phyloP scores from a whole-genome alignment of 805 yeast genomes.

The Saturnispora serradocipensis region DNA sequence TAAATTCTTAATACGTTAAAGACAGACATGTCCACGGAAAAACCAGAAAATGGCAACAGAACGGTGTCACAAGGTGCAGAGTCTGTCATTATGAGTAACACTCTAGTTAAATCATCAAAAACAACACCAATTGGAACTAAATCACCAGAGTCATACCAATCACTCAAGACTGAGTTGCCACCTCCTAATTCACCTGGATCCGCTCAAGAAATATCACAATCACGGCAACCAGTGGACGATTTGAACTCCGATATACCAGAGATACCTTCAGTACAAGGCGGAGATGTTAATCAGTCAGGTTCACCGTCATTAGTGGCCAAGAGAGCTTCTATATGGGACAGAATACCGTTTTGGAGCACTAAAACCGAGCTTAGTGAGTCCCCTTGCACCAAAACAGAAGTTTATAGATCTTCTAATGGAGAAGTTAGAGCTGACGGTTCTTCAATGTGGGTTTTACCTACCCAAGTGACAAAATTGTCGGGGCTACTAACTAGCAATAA shows the following conservation, averaged over 20 bases:
- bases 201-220: not conserved
- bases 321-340: not conserved
- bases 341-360: not conserved
- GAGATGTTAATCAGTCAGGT: not conserved
- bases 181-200: not conserved
- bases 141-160: not conserved
- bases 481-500: not conserved
- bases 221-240: not conserved
- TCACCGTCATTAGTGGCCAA: not conserved
- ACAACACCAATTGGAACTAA: not conserved
- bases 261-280: not conserved
- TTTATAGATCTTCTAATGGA: not conserved
- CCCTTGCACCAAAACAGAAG: not conserved
- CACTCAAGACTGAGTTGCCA: not conserved
- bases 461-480: not conserved
- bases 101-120: not conserved
- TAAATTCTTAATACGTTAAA: not conserved
- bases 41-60: not conserved
- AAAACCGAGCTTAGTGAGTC: not conserved
- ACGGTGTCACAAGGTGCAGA: not conserved
- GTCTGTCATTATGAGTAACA: not conserved
- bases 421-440: not conserved
- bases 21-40: not conserved
- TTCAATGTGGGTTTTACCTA: not conserved
- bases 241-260: not conserved